Conservation (phyloP, 805 yeast genomes). For the Cyberlindnera mrakii region DNA sequence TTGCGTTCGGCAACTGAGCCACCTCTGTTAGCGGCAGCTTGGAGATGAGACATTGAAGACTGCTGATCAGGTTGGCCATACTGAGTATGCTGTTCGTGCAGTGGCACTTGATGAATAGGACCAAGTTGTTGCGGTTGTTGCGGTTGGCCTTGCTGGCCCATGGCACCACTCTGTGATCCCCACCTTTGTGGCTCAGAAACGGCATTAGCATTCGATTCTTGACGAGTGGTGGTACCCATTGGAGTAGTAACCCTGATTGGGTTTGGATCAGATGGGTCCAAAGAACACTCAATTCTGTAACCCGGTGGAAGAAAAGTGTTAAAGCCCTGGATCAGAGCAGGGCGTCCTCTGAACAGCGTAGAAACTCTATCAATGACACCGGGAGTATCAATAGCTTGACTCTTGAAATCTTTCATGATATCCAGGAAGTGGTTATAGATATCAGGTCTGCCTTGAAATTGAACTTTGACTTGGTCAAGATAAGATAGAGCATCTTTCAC, state of each 20-base stretch:
- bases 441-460: constrained; percentile 87
- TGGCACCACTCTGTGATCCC: constrained; percentile 1
- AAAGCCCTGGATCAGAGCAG: constrained; percentile 91
- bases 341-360: constrained; percentile 85
- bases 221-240: constrained; percentile 64
- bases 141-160: constrained; percentile 17
- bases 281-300: constrained; percentile 84
- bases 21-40: constrained; percentile 32
- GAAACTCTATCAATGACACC: constrained; percentile 97
- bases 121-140: constrained; percentile 17
- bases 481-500: constrained; percentile 95
- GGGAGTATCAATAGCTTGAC: constrained; percentile 94
- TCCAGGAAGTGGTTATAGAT: constrained; percentile 94
- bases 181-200: constrained; percentile 8
- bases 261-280: constrained; percentile 82
- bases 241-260: constrained; percentile 96
- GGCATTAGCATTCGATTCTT: constrained; percentile 15
- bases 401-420: constrained; percentile 97
- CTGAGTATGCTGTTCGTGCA: constrained; percentile 6
- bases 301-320: constrained; percentile 98
- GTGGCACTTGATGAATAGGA: constrained; percentile 16
- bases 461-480: constrained; percentile 91
- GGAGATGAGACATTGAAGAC: constrained; percentile 27
- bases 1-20: constrained; percentile 14
- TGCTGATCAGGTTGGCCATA: constrained; percentile 15